Percentiles rank a stretch among this genome's conserved stretches.
Conservation (phyloP, 768 basidiomycete species). For the Rubroboletus pulcherrimus region DNA sequence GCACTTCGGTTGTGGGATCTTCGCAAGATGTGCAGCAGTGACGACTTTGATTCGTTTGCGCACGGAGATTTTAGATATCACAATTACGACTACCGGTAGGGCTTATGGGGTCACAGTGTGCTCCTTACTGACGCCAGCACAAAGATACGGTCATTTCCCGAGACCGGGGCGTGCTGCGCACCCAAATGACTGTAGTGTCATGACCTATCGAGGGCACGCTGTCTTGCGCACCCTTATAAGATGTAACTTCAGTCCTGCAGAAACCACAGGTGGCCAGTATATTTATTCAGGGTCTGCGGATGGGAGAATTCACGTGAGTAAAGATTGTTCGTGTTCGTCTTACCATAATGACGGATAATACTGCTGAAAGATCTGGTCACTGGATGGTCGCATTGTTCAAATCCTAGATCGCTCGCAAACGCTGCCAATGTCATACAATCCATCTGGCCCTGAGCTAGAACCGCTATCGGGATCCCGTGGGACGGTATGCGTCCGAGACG, state of each 20-base stretch:
- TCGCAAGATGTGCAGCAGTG: constrained; percentile 80
- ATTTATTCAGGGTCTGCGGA: constrained; percentile 92
- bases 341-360: constrained; percentile 1
- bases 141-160: constrained; percentile 63
- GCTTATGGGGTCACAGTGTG: background rate
- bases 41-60: constrained; percentile 58
- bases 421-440: constrained; percentile 65
- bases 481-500: constrained; percentile 77
- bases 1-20: constrained; percentile 89
- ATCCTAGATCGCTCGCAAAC: constrained; percentile 77
- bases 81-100: constrained; percentile 82
- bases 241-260: constrained; percentile 91
- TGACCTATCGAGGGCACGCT: constrained; percentile 91
- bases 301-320: constrained; percentile 74
- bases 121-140: constrained; percentile 8
- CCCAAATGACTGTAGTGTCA: constrained; percentile 88
- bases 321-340: background rate
- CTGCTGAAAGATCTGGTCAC: constrained; percentile 76
- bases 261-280: constrained; percentile 90
- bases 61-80: constrained; percentile 50
- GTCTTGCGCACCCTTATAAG: constrained; percentile 91
- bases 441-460: constrained; percentile 57
- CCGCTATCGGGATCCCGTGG: constrained; percentile 26
- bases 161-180: constrained; percentile 61
- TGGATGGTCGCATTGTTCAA: constrained; percentile 85